phyloP scores from a whole-genome alignment of 768 basidiomycete species.

The Calocybe gangraenosa region DNA sequence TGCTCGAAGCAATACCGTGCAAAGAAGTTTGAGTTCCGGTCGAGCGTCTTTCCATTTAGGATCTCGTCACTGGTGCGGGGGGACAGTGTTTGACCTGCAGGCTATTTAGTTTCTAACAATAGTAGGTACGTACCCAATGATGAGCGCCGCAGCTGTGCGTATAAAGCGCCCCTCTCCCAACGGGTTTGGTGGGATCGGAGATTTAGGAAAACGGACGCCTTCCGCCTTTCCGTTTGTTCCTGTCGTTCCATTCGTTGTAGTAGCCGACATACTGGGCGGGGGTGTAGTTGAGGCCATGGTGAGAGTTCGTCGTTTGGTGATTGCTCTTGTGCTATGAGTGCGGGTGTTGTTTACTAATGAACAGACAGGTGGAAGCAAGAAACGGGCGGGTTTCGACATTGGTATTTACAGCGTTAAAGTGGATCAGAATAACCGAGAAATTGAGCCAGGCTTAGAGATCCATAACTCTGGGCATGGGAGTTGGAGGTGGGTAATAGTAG shows the following conservation, averaged over 20 bases:
- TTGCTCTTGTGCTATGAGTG: slow-evolving; percentile 9
- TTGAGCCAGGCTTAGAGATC: neutral
- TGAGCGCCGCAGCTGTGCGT: slow-evolving; percentile 66
- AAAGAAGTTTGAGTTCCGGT: slow-evolving; percentile 82
- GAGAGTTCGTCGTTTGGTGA: slow-evolving; percentile 5
- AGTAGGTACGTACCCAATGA: slow-evolving; percentile 58
- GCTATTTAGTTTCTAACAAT: neutral
- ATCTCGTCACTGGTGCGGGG: slow-evolving; percentile 70
- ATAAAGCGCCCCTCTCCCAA: slow-evolving; percentile 70
- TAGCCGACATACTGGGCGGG: neutral
- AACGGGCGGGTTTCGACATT: slow-evolving; percentile 12
- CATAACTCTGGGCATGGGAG: slow-evolving; percentile 2
- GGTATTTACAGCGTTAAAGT: neutral
- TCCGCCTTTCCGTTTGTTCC: neutral
- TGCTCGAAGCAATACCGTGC: slow-evolving; percentile 88
- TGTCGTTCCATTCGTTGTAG: neutral
- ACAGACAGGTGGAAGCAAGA: slow-evolving; percentile 6
- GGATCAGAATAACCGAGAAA: neutral
- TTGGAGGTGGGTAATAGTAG: neutral
- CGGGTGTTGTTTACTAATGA: slow-evolving; percentile 2
- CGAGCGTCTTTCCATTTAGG: slow-evolving; percentile 86
- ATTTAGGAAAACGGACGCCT: slow-evolving; percentile 38
- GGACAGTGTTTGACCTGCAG: neutral
- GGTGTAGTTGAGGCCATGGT: slow-evolving; percentile 12
- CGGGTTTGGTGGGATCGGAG: slow-evolving; percentile 59